These are phyloP conservation scores for Phytophthora citricola DNA, from an alignment of 352 stramenopile genomes.

Conservation along the genomic window DNA sequence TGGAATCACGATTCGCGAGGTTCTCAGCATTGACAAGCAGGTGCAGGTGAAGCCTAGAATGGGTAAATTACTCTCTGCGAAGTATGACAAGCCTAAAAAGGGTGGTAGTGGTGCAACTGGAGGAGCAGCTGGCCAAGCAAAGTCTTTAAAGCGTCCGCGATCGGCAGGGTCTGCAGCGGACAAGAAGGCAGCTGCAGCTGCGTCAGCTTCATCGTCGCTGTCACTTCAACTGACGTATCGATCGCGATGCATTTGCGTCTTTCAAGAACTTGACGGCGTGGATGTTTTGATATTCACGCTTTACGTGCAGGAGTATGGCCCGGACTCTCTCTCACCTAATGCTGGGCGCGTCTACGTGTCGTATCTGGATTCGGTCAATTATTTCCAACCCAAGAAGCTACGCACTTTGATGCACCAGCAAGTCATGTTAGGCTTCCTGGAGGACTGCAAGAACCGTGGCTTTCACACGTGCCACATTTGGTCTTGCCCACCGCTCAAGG, in stretches of 20 bases:
- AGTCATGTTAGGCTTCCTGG: constrained; percentile 88
- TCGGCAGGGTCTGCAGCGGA: constrained; percentile 23
- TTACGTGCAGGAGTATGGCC: constrained; percentile 90
- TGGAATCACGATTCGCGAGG: constrained; percentile 86
- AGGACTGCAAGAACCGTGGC: constrained; percentile 88
- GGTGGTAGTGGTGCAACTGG: constrained; percentile 24
- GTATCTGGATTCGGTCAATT: constrained; percentile 91
- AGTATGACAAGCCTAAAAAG: constrained; percentile 75
- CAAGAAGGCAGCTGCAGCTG: constrained; percentile 29
- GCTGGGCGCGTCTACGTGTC: constrained; percentile 87
- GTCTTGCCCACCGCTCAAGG: constrained; percentile 89
- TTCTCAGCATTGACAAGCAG: constrained; percentile 88
- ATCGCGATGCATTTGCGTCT: constrained; percentile 90
- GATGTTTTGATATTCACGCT: constrained; percentile 91
- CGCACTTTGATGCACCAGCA: constrained; percentile 90
- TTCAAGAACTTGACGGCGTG: constrained; percentile 89
- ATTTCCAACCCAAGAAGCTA: constrained; percentile 90
- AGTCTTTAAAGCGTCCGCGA: constrained; percentile 78
- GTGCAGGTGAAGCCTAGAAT: constrained; percentile 89
- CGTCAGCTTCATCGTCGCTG: constrained; percentile 24
- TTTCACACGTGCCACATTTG: constrained; percentile 91
- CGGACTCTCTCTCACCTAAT: constrained; percentile 76
- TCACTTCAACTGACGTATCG: constrained; percentile 85
- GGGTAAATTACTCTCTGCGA: constrained; percentile 70
- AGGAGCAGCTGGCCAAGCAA: constrained; percentile 37